Evolutionary conservation across 345 rosid genomes (phyloP).

Genomic region (Eucalyptus dawsonii): DNA sequence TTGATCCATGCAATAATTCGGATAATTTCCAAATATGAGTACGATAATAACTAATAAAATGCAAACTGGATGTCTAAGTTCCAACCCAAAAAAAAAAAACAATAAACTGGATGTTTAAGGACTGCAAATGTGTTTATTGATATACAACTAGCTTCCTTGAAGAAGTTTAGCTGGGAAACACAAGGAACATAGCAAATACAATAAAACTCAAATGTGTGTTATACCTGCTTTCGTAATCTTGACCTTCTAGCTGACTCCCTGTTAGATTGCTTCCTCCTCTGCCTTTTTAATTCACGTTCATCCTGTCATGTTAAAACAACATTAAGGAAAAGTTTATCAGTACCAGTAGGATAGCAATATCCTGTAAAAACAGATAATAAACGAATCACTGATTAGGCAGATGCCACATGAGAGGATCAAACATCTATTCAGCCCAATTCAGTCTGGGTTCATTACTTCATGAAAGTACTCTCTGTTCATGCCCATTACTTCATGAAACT

Average conservation of each 20-base stretch:
- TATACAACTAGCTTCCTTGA: not conserved
- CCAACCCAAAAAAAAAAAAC: no score
- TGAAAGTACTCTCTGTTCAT: not conserved
- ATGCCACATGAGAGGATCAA: not conserved
- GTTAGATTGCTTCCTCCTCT: slow-evolving; percentile 95
- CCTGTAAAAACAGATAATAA: not conserved
- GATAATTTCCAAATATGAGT: not conserved
- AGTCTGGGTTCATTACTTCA: not conserved
- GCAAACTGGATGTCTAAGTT: not conserved
- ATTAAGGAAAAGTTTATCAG: not conserved
- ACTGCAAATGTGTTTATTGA: not conserved
- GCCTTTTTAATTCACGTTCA: slow-evolving; percentile 87
- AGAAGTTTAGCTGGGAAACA: not conserved
- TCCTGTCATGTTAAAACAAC: slow-evolving; percentile 31
- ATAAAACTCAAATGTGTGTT: not conserved
- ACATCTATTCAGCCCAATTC: not conserved
- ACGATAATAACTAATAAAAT: not conserved
- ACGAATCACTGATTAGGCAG: not conserved
- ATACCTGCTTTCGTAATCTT: slow-evolving; percentile 94
- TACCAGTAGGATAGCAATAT: not conserved
- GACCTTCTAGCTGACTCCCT: slow-evolving; percentile 97
- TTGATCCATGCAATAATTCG: not conserved
- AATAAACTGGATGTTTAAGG: not conserved
- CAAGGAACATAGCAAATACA: not conserved
- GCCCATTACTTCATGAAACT: not conserved